phyloP scores from a whole-genome alignment of 2,329 filamentous ascomycete species.

The Xylaria hypoxylon region DNA sequence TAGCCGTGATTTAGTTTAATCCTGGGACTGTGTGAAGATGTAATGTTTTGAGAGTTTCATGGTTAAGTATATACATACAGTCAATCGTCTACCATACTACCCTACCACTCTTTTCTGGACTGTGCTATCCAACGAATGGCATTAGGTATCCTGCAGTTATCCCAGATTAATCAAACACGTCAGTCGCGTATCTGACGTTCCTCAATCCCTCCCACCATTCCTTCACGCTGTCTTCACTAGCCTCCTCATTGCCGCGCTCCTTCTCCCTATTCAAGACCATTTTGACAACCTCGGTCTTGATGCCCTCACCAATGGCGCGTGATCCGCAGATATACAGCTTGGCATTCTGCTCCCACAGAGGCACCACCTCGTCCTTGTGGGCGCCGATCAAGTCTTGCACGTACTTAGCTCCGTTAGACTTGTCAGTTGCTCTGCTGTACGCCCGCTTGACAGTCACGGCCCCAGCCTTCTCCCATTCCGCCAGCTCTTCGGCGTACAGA shows the following conservation, averaged over 20 bases:
- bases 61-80: neutral
- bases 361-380: constrained; percentile 52
- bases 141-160: neutral
- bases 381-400: constrained; percentile 59
- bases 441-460: constrained; percentile 72
- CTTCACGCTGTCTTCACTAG: constrained; percentile 55
- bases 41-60: neutral
- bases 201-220: constrained; percentile 62
- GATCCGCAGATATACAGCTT: constrained; percentile 75
- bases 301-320: constrained; percentile 60
- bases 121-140: neutral
- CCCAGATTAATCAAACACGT: constrained; percentile 66
- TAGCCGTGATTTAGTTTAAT: neutral
- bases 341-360: constrained; percentile 59
- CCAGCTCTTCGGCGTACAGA: constrained; percentile 69
- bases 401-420: constrained; percentile 61
- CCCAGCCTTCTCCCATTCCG: constrained; percentile 69
- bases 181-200: constrained; percentile 69
- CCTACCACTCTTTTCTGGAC: neutral
- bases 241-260: constrained; percentile 48
- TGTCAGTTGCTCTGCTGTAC: constrained; percentile 62
- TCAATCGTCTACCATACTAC: neutral
- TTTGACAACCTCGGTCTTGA: constrained; percentile 56
- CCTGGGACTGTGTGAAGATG: neutral
- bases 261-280: constrained; percentile 50